Evolutionary conservation across 202 grass and related monocot species (phyloP).

Genomic region (Panicum virgatum): DNA sequence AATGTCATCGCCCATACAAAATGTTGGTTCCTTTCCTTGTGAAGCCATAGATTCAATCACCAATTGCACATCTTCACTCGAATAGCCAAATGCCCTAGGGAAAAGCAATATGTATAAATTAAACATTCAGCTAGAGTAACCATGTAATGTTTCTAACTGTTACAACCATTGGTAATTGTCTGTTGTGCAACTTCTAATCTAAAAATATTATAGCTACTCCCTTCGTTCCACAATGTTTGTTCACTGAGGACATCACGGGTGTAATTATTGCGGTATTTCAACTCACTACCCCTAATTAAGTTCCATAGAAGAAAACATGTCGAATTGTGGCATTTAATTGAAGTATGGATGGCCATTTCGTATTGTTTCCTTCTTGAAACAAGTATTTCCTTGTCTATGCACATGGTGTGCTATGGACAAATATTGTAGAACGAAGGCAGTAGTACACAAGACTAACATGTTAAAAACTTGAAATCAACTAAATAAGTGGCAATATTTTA

Average conservation of each 20-base stretch:
- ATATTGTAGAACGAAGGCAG: not conserved
- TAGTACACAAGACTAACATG: not conserved
- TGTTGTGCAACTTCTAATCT: slow-evolving; percentile 4
- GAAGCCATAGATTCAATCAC: slow-evolving; percentile 99
- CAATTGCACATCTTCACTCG: slow-evolving; percentile 99
- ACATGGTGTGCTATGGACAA: not conserved
- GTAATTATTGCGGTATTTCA: not conserved
- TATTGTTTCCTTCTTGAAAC: not conserved
- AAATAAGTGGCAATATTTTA: slow-evolving; percentile 29
- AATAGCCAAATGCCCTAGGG: slow-evolving; percentile 96
- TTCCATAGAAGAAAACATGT: not conserved
- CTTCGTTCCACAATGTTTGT: not conserved
- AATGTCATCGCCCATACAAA: slow-evolving; percentile 99
- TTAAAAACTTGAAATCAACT: slow-evolving; percentile 12
- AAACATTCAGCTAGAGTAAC: slow-evolving; percentile 30
- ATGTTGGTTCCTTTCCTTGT: slow-evolving; percentile 99
- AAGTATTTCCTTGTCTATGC: not conserved
- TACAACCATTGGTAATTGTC: not conserved
- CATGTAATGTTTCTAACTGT: slow-evolving; percentile 16
- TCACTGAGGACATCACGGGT: not conserved
- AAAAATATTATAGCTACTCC: slow-evolving; percentile 17
- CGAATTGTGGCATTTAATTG: not conserved
- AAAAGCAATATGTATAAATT: slow-evolving; percentile 37
- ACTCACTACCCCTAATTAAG: not conserved
- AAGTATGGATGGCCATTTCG: not conserved